A percentile compares a stretch with the other conserved stretches of the same genome.
Evolutionary conservation across 345 rosid species (phyloP).

Genomic region (Crucihimalaya himalaica): DNA sequence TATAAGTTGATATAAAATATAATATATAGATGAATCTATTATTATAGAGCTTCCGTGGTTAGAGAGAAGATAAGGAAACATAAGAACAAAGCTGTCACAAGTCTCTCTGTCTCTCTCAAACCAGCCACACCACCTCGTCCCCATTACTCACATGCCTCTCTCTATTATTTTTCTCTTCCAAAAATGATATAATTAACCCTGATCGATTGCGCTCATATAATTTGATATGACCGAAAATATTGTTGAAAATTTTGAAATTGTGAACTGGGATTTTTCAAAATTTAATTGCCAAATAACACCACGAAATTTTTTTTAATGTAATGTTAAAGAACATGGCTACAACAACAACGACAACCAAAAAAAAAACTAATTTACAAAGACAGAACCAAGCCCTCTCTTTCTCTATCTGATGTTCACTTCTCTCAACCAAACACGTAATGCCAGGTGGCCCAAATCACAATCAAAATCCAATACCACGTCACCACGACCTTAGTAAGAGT

Average conservation of each 20-base stretch:
- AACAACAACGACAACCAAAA: conserved; percentile 15
- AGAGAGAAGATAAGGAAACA: conserved; percentile 35
- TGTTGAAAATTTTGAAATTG: neutral
- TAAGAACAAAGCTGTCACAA: conserved; percentile 40
- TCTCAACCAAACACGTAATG: conserved; percentile 8
- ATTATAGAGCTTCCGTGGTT: conserved; percentile 8
- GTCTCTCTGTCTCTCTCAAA: conserved; percentile 38
- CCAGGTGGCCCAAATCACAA: conserved; percentile 13
- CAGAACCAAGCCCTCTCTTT: conserved; percentile 21
- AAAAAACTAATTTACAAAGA: conserved; percentile 37
- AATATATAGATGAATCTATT: neutral
- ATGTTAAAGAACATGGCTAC: conserved; percentile 20
- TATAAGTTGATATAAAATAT: neutral
- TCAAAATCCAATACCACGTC: conserved; percentile 4
- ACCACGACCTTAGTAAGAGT: conserved; percentile 22
- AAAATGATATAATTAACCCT: neutral
- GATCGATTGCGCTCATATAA: neutral
- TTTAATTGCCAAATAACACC: neutral
- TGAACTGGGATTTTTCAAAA: neutral
- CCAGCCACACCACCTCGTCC: conserved; percentile 42
- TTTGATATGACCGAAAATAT: neutral
- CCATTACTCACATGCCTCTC: conserved; percentile 45
- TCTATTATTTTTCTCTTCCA: conserved; percentile 32
- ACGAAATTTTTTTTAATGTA: neutral
- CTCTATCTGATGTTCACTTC: conserved; percentile 31